Base-by-base conservation (phyloP, 441 rosid species). In the Populus hybrid region DNA sequence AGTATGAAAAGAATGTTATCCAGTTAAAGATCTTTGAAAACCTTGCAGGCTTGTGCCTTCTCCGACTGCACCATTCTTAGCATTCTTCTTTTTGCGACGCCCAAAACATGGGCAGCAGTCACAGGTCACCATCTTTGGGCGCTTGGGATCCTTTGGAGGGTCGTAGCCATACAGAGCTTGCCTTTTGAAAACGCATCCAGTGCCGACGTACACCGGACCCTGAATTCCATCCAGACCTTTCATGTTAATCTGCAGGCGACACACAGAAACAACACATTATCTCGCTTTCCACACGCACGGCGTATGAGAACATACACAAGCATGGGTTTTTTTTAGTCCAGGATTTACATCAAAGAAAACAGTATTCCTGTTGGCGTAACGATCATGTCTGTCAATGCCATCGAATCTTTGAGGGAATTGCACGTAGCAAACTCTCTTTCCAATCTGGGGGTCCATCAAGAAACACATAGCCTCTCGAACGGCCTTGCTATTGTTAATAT, bases 21-120 rank as follows among this genome's bases (percentile, higher is more conserved):
- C 2, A 28, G 71, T 57, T 59, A 72, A 69, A 26, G 70, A 24
- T 78, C 80, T 46, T 53, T 80, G 26, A 53, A 73, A 63, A 93
- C 95, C 99, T 87, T 87, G 90, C 30, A 89, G 87, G 81, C 81
- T 81, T 71, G 89, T 81, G 30, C 80, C 87, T 69, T 90, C 92
- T 18, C 78, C 88, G 71, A 78, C 88, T 76, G 83, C 82, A 67
- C 87, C 89, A 50, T 87, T 67, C 81, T 87, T 88, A 9, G 90
- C 71, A 50, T 81, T 20, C 82, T 89, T 91, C 84, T 85, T 93
- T 61, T 85, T 92, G 66, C 91, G 89, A 76, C 90, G 88, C 75
- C 99, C 99, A 65, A 92, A 93, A 78, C 99, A 95, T 75, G 98
- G 97, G 88, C 96, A 95, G 82, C 99, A 93, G 77, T 89, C 97